Conservation (phyloP, 306 rosid genomes). For the Begonia fuchsioides region DNA sequence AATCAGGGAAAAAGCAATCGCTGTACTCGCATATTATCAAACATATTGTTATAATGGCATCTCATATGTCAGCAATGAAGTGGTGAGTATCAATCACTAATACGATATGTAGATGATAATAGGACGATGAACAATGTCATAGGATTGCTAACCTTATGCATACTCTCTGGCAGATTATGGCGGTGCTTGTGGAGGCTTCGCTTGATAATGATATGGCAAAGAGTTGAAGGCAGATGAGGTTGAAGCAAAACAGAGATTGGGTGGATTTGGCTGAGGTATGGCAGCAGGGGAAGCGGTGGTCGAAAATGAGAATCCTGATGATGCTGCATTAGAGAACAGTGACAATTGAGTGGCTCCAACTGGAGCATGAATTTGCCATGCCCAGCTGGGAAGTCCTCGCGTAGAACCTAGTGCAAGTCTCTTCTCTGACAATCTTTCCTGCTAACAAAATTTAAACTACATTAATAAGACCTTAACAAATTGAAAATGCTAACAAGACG, state of each 20-base stretch:
- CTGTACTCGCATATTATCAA: too few species aligned
- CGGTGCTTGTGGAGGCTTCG: constrained; percentile 35
- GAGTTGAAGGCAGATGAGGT: constrained; percentile 24
- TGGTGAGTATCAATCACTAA: constrained; percentile 4
- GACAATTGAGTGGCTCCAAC: constrained; percentile 47
- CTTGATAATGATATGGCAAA: constrained; percentile 34
- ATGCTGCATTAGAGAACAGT: constrained; percentile 94
- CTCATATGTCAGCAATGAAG: constrained; percentile 7
- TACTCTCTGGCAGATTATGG: constrained; percentile 17
- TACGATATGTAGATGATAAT: constrained; percentile 9
- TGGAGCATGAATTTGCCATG: constrained; percentile 65
- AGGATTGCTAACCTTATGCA: too few species aligned
- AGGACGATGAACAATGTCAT: not conserved
- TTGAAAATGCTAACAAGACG: too few species aligned
- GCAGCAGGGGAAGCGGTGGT: constrained; percentile 47
- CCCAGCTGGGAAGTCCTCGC: constrained; percentile 52
- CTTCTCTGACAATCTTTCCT: constrained; percentile 62
- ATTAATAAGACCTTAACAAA: too few species aligned
- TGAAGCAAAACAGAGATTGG: constrained; percentile 38
- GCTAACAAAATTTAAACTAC: constrained; percentile 15
- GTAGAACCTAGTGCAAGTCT: constrained; percentile 50
- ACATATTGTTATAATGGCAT: not conserved
- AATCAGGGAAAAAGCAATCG: too few species aligned
- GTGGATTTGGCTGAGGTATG: constrained; percentile 26
- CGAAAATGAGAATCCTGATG: constrained; percentile 99